Conservation (phyloP, 2,329 filamentous ascomycete genomes). For the Monilinia fructigena region DNA sequence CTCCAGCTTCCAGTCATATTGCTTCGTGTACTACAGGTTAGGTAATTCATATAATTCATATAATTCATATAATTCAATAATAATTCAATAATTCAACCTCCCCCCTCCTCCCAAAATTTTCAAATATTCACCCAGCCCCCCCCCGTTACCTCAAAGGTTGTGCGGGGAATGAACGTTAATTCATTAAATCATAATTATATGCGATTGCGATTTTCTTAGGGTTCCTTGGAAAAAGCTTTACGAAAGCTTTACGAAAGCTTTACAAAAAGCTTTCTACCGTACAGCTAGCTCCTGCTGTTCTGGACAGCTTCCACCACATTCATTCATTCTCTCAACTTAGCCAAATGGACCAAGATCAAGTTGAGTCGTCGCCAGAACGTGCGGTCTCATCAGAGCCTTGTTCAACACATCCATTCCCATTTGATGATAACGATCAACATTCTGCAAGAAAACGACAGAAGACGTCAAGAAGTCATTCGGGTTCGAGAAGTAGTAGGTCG, state of each 20-base stretch:
- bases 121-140: too few species aligned
- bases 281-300: slow-evolving; percentile 23
- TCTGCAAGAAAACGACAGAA: slow-evolving; percentile 59
- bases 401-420: slow-evolving; percentile 63
- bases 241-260: slow-evolving; percentile 22
- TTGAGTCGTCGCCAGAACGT: slow-evolving; percentile 51
- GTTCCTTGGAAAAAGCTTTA: slow-evolving; percentile 25
- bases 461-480: slow-evolving; percentile 56
- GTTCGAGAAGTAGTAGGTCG: slow-evolving; percentile 54
- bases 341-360: slow-evolving; percentile 44
- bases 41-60: too few species aligned
- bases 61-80: too few species aligned
- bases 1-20: too few species aligned
- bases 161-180: slow-evolving; percentile 10
- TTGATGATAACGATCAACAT: slow-evolving; percentile 53
- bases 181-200: slow-evolving; percentile 24
- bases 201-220: slow-evolving; percentile 26
- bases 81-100: too few species aligned
- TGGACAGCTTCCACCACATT: slow-evolving; percentile 42
- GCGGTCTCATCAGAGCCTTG: slow-evolving; percentile 61
- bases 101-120: too few species aligned
- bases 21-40: too few species aligned
- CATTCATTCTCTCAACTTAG: slow-evolving; percentile 45
- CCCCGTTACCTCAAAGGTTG: too few species aligned
- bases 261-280: slow-evolving; percentile 25